Evolutionary conservation across 768 basidiomycete species (phyloP).

Genomic region (Xerocomus brunneocitrinus): DNA sequence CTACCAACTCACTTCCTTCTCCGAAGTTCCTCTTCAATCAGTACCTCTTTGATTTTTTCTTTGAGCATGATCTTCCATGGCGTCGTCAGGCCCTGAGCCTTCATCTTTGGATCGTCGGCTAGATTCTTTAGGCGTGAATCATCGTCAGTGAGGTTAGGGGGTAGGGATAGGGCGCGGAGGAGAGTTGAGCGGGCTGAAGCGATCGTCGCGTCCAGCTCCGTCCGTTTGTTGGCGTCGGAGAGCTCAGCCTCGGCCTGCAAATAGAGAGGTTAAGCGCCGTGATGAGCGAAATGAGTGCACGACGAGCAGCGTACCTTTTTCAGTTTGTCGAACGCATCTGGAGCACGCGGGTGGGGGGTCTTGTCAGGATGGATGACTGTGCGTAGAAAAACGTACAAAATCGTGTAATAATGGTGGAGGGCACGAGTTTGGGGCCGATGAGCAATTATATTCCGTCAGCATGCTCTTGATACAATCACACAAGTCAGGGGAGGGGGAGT

Average conservation of each 20-base stretch:
- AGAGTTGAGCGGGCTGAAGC: constrained; percentile 66
- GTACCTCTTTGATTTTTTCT: constrained; percentile 71
- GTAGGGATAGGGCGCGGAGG: constrained; percentile 60
- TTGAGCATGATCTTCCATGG: constrained; percentile 64
- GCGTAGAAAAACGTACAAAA: constrained; percentile 40
- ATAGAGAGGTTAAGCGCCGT: background rate
- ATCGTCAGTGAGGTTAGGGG: constrained; percentile 52
- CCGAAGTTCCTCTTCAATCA: constrained; percentile 88
- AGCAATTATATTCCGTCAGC: constrained; percentile 18
- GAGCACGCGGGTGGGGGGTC: constrained; percentile 78
- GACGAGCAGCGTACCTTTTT: constrained; percentile 64
- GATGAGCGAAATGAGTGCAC: background rate
- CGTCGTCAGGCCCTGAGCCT: constrained; percentile 38
- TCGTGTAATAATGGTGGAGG: background rate
- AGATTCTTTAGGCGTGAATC: constrained; percentile 52
- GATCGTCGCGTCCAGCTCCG: constrained; percentile 76
- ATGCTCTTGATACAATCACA: constrained; percentile 9
- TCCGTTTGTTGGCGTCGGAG: constrained; percentile 71
- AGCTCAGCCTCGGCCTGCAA: constrained; percentile 80
- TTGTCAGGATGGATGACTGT: constrained; percentile 99
- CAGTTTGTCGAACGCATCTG: constrained; percentile 89
- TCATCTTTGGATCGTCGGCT: constrained; percentile 34
- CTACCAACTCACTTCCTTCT: constrained; percentile 62
- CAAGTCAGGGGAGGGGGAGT: constrained; percentile 6
- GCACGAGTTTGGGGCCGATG: background rate